These are phyloP conservation scores for Cenchrus fungigraminus DNA, from an alignment of 176 grass and related monocot species.

Conservation along the genomic window DNA sequence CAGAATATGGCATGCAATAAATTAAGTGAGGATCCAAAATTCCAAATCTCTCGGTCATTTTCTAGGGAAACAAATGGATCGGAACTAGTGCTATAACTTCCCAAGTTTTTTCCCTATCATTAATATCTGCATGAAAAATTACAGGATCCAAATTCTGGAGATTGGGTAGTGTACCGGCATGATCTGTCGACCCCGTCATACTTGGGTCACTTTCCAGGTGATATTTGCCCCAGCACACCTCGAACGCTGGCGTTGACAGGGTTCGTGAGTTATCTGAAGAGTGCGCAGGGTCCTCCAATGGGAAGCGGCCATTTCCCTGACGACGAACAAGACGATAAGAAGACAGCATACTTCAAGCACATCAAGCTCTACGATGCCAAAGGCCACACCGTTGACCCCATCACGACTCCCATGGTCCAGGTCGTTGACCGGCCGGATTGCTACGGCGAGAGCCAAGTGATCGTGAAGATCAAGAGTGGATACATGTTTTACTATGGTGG, in stretches of 20 bases:
- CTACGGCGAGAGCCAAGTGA: neutral
- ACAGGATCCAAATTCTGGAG: conserved; percentile 46
- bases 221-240: neutral
- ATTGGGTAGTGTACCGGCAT: conserved; percentile 55
- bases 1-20: neutral
- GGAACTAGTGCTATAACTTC: neutral
- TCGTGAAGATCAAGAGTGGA: neutral
- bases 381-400: conserved; percentile 16
- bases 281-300: conserved; percentile 42
- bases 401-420: neutral
- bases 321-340: conserved; percentile 9
- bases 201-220: conserved; percentile 36
- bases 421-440: neutral
- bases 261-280: conserved; percentile 18
- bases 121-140: neutral
- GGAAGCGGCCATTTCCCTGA: conserved; percentile 44
- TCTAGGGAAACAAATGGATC: neutral
- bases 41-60: neutral
- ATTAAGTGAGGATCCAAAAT: neutral
- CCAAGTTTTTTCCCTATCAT: neutral
- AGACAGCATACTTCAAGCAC: conserved; percentile 42
- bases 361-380: conserved; percentile 5
- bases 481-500: conserved; percentile 33
- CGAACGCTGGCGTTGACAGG: conserved; percentile 1
- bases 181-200: conserved; percentile 15